Conservation (phyloP, 768 basidiomycete genomes). For the Obba rivulosa region DNA sequence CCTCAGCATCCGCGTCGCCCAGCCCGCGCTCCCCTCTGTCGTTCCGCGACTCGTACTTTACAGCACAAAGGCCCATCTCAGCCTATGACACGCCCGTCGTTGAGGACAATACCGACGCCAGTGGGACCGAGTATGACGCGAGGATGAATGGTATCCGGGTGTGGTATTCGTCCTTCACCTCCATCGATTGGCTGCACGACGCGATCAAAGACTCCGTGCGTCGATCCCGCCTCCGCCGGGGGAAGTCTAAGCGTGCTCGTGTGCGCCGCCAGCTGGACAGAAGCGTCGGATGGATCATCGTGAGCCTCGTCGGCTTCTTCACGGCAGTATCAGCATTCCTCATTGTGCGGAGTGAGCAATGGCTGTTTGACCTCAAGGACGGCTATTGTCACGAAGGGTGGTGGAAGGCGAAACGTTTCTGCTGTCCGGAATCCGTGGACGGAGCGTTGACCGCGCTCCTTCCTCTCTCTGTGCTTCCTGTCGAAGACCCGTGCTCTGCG, state of each 20-base stretch:
- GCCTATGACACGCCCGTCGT: constrained; percentile 58
- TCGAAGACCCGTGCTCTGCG: constrained; percentile 44
- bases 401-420: constrained; percentile 77
- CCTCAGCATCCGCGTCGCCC: constrained; percentile 35
- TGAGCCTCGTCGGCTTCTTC: constrained; percentile 82
- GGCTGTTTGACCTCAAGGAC: constrained; percentile 89
- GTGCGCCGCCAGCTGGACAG: constrained; percentile 65
- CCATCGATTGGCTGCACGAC: constrained; percentile 96
- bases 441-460: constrained; percentile 1
- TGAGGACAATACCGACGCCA: constrained; percentile 19
- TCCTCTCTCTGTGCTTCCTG: constrained; percentile 8
- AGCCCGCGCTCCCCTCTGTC: constrained; percentile 27
- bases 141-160: constrained; percentile 85
- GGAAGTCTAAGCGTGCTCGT: constrained; percentile 65
- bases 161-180: constrained; percentile 89
- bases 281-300: constrained; percentile 83
- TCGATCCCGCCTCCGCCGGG: constrained; percentile 63
- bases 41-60: constrained; percentile 29
- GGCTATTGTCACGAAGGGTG: constrained; percentile 73
- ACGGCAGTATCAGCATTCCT: constrained; percentile 84
- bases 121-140: constrained; percentile 46
- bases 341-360: constrained; percentile 81
- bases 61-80: constrained; percentile 58
- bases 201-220: constrained; percentile 90
- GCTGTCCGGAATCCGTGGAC: constrained; percentile 49